Base-by-base conservation (phyloP, 495 filamentous ascomycete species). In the Halenospora varia region DNA sequence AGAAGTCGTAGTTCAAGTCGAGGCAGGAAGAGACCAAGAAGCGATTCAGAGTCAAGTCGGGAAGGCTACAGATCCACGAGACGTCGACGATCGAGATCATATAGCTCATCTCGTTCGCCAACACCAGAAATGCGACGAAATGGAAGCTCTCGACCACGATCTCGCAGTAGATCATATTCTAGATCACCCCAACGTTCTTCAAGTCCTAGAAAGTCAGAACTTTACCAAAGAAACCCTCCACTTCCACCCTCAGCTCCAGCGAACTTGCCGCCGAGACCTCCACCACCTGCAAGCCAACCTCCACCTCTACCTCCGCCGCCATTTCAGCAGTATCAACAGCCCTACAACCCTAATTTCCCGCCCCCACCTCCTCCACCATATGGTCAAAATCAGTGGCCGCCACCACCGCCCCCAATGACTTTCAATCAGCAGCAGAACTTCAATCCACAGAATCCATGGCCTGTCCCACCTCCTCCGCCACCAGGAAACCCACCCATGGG, bases 311-410 rank as follows among this genome's bases (percentile, higher is more conserved):
- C 63, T 35, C 66, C 68, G 23, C 67, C 64, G 9, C 60, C 61
- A 17, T 15, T 69, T 8, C 44, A 47, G 18, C 19, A 24, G 11
- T 13, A 3, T 9, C 19, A 49, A 10, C 42, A 15, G 17, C 8
- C 8, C 8, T 45, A 9, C 42, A 49, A 49, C n/a, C 19, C 19
- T n/a, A 25, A 25, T 25, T 25, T 25, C 19, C 47, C 47, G 9
- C 47, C 47, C 8, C 47, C 47, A 6, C 47, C 47, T 24, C 47
- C 47, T 49, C 47, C 47, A 49, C 47, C 47, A 23, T 79, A 77
- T n/a, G 47, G 47, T 25, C 68, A 73, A 46, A n/a, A n/a, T n/a
- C n/a, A n/a, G n/a, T 82, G 79, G 80, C 75, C 73, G 6, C 75
- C 76, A 15, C 76, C 77, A 20, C 71, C 70, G 39, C 73, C 74